Evolutionary conservation across 345 rosid species (phyloP), one percentile per base, ranked within the genome.

Genomic region (Psidium guajava): DNA sequence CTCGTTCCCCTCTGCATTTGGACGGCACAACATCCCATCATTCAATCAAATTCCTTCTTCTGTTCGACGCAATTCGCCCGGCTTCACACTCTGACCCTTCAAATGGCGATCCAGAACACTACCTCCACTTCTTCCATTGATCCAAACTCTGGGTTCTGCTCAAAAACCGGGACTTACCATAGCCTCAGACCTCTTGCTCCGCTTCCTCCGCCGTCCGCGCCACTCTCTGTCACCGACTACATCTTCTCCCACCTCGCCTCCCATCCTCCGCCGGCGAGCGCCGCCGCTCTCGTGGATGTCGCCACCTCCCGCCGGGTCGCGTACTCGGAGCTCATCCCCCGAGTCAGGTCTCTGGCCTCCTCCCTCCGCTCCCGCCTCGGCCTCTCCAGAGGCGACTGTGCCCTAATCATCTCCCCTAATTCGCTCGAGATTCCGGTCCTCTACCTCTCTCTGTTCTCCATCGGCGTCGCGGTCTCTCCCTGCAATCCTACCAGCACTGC

Each of bases 401-500:
- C 92, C 44, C 85, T 92, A 55, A 50, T 93, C 53, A 86, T 90
- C 88, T 89, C 91, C 42, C 90, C 88, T 0, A 93, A 94, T 90
- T 87, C 93, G 1, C 18, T 93, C 82, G 80, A 89, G 85, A 52
- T 91, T n/a, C 95, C 94, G 9, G 74, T 94, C 54, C 93, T 94
- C 77, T 90, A 87, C 88, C 86, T 89, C 84, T 86, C 95, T 54
- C 93, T 94, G 82, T 59, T 94, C 74, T 93, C 91, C 53, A 82
- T 93, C 83, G 95, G 96, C 86, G 92, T 93, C 84, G 81, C 86
- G 22, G 82, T 92, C 81, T 92, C 96, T 24, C 92, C 94, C 11
- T 81, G 85, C 36, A 92, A 94, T 74, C 93, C 96, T 8, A 44
- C 87, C n/a, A 80, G 87, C 90, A 88, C 93, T 1, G 22, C 54